phyloP scores from a whole-genome alignment of 352 stramenopile species.

The Sclerospora graminicola region DNA sequence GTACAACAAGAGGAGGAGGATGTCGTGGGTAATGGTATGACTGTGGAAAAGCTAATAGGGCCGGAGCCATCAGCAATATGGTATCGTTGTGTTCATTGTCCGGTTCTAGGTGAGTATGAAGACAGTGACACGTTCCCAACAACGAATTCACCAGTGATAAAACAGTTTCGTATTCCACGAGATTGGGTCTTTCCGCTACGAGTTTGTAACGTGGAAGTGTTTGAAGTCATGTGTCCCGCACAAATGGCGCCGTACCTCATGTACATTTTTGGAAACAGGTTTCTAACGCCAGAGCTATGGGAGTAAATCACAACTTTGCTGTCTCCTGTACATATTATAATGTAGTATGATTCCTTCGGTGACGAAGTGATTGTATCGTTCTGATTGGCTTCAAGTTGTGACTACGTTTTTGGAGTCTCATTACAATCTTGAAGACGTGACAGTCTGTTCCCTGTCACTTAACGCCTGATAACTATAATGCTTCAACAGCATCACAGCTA shows the following conservation, averaged over 20 bases:
- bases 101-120: conserved; percentile 6
- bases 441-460: too few species aligned
- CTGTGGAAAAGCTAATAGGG: conserved; percentile 23
- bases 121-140: conserved; percentile 1
- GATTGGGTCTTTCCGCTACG: conserved; percentile 49
- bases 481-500: too few species aligned
- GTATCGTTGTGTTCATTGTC: conserved; percentile 31
- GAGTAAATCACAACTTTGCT: conserved; percentile 9
- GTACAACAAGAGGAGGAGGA: conserved; percentile 6
- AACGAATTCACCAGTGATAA: conserved; percentile 1
- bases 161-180: conserved; percentile 31
- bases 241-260: conserved; percentile 33
- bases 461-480: too few species aligned
- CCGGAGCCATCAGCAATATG: conserved; percentile 24
- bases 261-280: conserved; percentile 43
- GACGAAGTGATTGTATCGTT: too few species aligned
- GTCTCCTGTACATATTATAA: too few species aligned
- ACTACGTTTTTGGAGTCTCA: too few species aligned
- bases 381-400: too few species aligned
- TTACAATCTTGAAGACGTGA: too few species aligned
- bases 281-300: conserved; percentile 30
- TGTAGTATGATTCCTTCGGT: too few species aligned
- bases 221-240: conserved; percentile 38
- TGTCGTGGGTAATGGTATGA: conserved; percentile 15
- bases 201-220: conserved; percentile 27